Evolutionary conservation across 1,284 basidiomycete species (phyloP).

Genomic region (Ustilago esculenta): DNA sequence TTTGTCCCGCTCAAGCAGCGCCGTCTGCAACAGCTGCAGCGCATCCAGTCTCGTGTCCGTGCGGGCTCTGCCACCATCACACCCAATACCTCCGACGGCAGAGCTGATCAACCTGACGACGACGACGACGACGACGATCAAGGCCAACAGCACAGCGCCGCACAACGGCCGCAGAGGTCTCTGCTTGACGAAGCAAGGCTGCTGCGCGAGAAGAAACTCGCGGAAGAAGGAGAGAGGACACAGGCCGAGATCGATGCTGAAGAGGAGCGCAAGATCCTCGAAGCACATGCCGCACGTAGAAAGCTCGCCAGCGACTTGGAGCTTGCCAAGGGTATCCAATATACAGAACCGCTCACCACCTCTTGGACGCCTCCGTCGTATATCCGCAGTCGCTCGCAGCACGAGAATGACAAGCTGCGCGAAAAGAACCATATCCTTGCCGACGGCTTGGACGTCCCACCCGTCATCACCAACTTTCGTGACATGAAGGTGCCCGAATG

Average conservation of each 20-base stretch:
- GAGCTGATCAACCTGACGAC: constrained; percentile 6
- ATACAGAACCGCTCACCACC: constrained; percentile 84
- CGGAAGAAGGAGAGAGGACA: constrained; percentile 73
- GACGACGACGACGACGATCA: constrained; percentile 21
- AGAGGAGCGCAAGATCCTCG: constrained; percentile 86
- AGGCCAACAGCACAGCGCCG: constrained; percentile 71
- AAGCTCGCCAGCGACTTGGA: constrained; percentile 93
- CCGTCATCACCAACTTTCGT: constrained; percentile 88
- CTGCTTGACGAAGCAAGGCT: constrained; percentile 68
- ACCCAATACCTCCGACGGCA: neutral
- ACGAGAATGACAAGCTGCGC: constrained; percentile 79
- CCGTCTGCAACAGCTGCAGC: constrained; percentile 80
- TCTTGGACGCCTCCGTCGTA: constrained; percentile 90
- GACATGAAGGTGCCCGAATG: constrained; percentile 97
- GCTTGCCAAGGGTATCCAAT: constrained; percentile 89
- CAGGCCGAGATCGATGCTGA: constrained; percentile 84
- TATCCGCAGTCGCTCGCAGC: constrained; percentile 77
- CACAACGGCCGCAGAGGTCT: constrained; percentile 73
- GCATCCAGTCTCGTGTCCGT: constrained; percentile 25
- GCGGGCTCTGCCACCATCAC: neutral
- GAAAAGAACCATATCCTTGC: constrained; percentile 91
- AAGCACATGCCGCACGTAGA: constrained; percentile 86
- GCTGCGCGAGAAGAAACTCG: constrained; percentile 78
- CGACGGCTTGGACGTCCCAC: constrained; percentile 91
- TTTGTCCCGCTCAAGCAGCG: constrained; percentile 90